A percentile compares a stretch with the other conserved stretches of the same genome.
phyloP scores from a whole-genome alignment of 228 moss, liverwort and hornwort species.

The Sphagnum magellanicum region DNA sequence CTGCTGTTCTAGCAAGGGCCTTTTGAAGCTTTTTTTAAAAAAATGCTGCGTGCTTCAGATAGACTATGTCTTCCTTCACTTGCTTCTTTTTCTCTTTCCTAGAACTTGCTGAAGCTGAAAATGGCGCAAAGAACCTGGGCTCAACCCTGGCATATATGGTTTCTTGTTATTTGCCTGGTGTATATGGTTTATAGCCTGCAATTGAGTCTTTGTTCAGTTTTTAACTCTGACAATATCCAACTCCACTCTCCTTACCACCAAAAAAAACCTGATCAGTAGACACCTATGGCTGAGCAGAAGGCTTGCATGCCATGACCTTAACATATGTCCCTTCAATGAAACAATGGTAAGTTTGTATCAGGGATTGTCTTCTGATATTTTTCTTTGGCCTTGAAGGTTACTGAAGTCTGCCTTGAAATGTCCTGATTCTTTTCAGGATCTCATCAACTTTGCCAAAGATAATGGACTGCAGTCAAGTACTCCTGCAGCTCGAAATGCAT shows the following conservation, averaged over 20 bases:
- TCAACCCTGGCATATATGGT: constrained; percentile 88
- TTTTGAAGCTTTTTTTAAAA: constrained; percentile 93
- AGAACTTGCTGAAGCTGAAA: constrained; percentile 85
- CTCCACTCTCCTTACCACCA: too few species aligned
- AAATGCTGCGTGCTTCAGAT: constrained; percentile 97
- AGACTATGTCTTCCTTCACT: constrained; percentile 97
- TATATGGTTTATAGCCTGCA: constrained; percentile 8
- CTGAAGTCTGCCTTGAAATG: neutral
- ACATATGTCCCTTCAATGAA: too few species aligned
- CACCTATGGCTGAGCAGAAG: too few species aligned
- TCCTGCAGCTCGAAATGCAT: constrained; percentile 75
- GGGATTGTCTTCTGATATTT: too few species aligned
- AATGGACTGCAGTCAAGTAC: constrained; percentile 83
- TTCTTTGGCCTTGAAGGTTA: too few species aligned
- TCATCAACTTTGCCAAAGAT: constrained; percentile 86
- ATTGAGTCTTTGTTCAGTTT: too few species aligned
- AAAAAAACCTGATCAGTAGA: too few species aligned
- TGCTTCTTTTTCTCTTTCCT: constrained; percentile 99
- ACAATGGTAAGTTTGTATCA: too few species aligned
- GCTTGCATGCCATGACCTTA: too few species aligned
- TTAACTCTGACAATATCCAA: too few species aligned
- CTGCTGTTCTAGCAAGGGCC: constrained; percentile 95
- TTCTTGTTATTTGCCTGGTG: constrained; percentile 76
- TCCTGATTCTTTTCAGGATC: constrained; percentile 34
- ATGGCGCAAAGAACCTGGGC: constrained; percentile 92